Percentiles rank a stretch among this genome's conserved stretches.
Evolutionary conservation across 2,329 filamentous ascomycete genomes (phyloP).

Genomic region (Penicillium sp.): DNA sequence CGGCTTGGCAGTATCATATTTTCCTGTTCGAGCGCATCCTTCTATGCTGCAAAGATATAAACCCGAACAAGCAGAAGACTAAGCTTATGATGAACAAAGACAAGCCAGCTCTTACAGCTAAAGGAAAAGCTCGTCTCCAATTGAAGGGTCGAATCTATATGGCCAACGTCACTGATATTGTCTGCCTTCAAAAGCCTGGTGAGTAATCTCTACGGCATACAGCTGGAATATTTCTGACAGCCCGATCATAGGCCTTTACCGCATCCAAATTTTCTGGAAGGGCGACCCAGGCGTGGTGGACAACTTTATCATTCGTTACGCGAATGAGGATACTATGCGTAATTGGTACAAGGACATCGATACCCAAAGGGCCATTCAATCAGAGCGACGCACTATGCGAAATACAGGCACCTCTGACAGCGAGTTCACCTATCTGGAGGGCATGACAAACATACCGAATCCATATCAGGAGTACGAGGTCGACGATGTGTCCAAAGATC

Average conservation of each 20-base stretch:
- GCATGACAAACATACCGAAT: slow-evolving; percentile 70
- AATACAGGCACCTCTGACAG: slow-evolving; percentile 60
- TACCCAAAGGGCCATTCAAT: slow-evolving; percentile 65
- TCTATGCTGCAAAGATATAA: slow-evolving; percentile 93
- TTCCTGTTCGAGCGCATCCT: slow-evolving; percentile 96
- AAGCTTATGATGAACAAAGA: slow-evolving; percentile 65
- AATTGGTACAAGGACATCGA: slow-evolving; percentile 86
- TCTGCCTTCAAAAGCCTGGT: slow-evolving; percentile 86
- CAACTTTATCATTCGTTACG: slow-evolving; percentile 92
- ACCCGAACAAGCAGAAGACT: slow-evolving; percentile 76
- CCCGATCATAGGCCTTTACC: slow-evolving; percentile 71
- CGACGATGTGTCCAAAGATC: slow-evolving; percentile 47
- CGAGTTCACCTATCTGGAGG: slow-evolving; percentile 78
- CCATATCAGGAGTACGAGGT: slow-evolving; percentile 69
- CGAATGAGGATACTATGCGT: slow-evolving; percentile 87
- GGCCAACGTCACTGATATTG: slow-evolving; percentile 96
- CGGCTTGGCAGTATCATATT: slow-evolving; percentile 74
- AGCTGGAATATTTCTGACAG: neutral
- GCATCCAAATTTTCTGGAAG: slow-evolving; percentile 98
- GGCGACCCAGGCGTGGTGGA: slow-evolving; percentile 93
- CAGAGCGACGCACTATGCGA: slow-evolving; percentile 52
- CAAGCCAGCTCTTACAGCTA: slow-evolving; percentile 68
- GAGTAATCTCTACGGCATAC: slow-evolving; percentile 35
- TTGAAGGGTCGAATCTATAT: slow-evolving; percentile 98
- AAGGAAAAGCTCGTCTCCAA: slow-evolving; percentile 75